phyloP scores from a whole-genome alignment of 495 filamentous ascomycete species.

The Tuber indicum region DNA sequence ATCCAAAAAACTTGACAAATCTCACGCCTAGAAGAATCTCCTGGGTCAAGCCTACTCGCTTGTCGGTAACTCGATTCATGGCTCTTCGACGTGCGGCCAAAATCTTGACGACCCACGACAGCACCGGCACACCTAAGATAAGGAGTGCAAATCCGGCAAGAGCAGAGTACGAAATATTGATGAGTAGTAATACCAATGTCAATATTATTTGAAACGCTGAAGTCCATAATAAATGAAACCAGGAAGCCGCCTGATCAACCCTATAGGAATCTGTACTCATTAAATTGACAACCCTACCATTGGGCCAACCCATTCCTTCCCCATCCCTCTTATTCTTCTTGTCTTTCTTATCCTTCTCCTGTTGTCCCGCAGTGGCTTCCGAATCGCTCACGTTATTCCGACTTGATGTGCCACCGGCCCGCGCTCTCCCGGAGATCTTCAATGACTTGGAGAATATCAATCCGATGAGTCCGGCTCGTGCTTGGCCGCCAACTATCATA shows the following conservation, averaged over 20 bases:
- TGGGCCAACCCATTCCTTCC: constrained; percentile 64
- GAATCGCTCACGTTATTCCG: constrained; percentile 2
- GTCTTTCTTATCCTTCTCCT: constrained; percentile 34
- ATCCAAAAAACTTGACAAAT: constrained; percentile 95
- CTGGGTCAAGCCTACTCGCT: constrained; percentile 81
- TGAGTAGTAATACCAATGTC: constrained; percentile 66
- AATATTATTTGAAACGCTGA: constrained; percentile 69
- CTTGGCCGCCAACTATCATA: constrained; percentile 72
- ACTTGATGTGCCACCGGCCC: constrained; percentile 52
- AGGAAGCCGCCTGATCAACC: constrained; percentile 72
- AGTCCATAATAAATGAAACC: constrained; percentile 89
- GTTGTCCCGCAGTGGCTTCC: constrained; percentile 36
- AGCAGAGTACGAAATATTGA: constrained; percentile 84
- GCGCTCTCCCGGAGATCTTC: constrained; percentile 70
- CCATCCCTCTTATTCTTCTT: constrained; percentile 44
- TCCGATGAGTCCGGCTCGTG: constrained; percentile 65
- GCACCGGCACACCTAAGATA: constrained; percentile 64
- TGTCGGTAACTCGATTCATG: constrained; percentile 91
- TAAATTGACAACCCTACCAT: constrained; percentile 79
- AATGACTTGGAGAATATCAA: constrained; percentile 76
- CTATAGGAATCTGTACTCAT: constrained; percentile 93
- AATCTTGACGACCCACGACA: constrained; percentile 64
- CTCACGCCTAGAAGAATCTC: constrained; percentile 85
- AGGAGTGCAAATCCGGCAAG: constrained; percentile 80
- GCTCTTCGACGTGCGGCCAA: constrained; percentile 63